Percentiles rank a stretch among this genome's conserved stretches.
Evolutionary conservation across 169 alveolate species (phyloP).

Genomic region (Plasmodium billcollinsi): DNA sequence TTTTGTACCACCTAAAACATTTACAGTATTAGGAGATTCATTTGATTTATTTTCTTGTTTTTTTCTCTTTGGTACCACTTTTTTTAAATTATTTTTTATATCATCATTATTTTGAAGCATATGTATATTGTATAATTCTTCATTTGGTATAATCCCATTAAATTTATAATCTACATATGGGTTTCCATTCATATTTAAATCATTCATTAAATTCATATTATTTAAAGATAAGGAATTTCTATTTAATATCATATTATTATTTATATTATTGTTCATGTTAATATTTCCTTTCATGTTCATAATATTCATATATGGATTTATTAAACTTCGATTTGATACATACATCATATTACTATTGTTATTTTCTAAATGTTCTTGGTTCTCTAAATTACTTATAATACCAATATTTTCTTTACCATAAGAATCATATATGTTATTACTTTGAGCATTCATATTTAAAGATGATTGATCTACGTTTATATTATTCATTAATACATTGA

Average conservation of each 20-base stretch:
- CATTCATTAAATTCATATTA: background rate
- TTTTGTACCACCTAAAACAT: conserved; percentile 1
- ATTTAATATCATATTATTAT: background rate
- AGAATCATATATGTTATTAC: conserved; percentile 5
- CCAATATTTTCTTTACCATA: background rate
- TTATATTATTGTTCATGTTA: background rate
- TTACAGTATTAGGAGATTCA: background rate
- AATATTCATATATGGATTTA: background rate
- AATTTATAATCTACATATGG: background rate
- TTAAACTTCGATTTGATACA: conserved; percentile 2
- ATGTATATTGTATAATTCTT: conserved; percentile 9
- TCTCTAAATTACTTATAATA: background rate
- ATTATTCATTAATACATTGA: conserved; percentile 46
- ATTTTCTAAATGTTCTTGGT: background rate
- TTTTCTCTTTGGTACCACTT: conserved; percentile 22
- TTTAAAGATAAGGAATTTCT: background rate
- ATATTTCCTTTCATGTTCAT: background rate
- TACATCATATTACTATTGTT: conserved; percentile 7
- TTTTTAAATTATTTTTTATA: background rate
- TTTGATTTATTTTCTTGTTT: conserved; percentile 15
- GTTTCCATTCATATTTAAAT: background rate
- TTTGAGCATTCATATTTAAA: background rate
- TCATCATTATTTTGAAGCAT: conserved; percentile 15
- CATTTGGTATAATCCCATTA: background rate
- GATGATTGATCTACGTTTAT: conserved; percentile 4